phyloP scores from a whole-genome alignment of 306 rosid genomes.

The Castanea mollissima region DNA sequence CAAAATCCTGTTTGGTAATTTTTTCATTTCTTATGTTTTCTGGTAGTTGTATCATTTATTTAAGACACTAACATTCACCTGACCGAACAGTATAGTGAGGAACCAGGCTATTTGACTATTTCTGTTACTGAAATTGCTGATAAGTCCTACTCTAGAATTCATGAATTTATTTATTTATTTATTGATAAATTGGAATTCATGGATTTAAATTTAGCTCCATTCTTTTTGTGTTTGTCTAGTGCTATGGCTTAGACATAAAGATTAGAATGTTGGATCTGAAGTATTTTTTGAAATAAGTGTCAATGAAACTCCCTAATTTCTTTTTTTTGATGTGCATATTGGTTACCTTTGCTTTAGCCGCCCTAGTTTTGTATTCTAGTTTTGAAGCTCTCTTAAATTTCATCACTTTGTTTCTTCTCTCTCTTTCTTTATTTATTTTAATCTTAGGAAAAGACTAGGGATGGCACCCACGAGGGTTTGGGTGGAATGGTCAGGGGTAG shows the following conservation, averaged over 20 bases:
- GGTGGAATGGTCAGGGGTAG: too few species aligned
- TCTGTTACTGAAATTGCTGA: neutral
- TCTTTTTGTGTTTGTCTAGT: neutral
- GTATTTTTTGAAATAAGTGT: neutral
- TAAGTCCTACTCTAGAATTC: neutral
- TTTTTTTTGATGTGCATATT: neutral
- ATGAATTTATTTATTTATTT: neutral
- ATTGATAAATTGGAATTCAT: neutral
- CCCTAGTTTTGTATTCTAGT: neutral
- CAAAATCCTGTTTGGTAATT: conserved; percentile 71
- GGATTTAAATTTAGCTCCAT: neutral
- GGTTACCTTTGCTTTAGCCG: neutral
- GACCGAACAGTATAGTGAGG: too few species aligned
- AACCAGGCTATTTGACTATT: neutral
- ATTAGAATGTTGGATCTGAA: neutral
- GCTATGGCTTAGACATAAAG: neutral
- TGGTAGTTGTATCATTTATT: conserved; percentile 9
- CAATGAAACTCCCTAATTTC: neutral
- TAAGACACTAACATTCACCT: too few species aligned
- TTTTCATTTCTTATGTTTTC: conserved; percentile 20
- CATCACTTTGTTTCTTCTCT: neutral
- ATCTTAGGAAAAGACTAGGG: neutral
- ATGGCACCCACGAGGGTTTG: too few species aligned
- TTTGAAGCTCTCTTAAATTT: neutral
- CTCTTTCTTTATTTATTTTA: neutral